Conservation (phyloP, 2,329 filamentous ascomycete genomes). For the Penicillium verrucosum region DNA sequence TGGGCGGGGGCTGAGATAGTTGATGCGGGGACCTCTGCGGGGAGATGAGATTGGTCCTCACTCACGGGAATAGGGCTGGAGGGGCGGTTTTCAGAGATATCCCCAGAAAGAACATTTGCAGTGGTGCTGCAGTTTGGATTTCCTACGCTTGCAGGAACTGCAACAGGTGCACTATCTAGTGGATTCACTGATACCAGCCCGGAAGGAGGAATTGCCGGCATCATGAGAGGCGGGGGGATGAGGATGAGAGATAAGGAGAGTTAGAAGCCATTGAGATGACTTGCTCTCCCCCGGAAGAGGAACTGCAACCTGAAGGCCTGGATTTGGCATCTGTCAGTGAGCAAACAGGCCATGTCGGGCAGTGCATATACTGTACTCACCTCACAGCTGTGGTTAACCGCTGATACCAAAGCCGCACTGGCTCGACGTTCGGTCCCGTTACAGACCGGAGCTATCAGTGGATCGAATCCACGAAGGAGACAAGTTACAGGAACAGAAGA, state of each 20-base stretch:
- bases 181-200: conserved; percentile 35
- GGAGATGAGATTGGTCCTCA: neutral
- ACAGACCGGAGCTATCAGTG: neutral
- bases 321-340: neutral
- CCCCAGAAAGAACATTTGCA: conserved; percentile 19
- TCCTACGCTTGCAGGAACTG: neutral
- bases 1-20: neutral
- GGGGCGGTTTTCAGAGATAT: neutral
- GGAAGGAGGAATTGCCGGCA: conserved; percentile 27
- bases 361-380: neutral
- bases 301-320: neutral
- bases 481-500: neutral
- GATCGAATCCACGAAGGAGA: neutral
- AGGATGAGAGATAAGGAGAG: neutral
- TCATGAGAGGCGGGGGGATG: conserved; percentile 22
- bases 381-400: neutral
- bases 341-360: neutral
- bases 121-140: conserved; percentile 29
- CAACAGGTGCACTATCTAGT: conserved; percentile 22
- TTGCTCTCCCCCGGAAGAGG: neutral
- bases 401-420: neutral
- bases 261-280: neutral
- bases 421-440: neutral
- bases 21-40: neutral
- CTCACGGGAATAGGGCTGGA: neutral